Conservation (phyloP, 2,329 filamentous ascomycete genomes). For the Alternaria longipes region DNA sequence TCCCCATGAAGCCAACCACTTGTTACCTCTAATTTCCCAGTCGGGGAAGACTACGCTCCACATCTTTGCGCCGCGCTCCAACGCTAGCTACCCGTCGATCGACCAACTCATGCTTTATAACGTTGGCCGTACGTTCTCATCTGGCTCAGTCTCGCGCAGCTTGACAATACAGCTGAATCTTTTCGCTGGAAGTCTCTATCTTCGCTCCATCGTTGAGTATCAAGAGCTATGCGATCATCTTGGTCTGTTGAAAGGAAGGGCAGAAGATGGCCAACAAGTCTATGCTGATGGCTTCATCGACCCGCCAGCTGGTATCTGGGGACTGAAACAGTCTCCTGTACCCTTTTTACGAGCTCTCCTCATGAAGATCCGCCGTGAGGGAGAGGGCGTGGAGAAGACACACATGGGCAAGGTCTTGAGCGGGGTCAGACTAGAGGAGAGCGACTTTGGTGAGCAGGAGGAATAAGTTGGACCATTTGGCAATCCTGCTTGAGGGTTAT, state of each 20-base stretch:
- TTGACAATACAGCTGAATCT: constrained; percentile 66
- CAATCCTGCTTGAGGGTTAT: not conserved
- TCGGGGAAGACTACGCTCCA: constrained; percentile 56
- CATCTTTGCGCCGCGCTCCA: constrained; percentile 62
- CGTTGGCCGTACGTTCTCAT: constrained; percentile 32
- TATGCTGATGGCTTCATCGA: constrained; percentile 49
- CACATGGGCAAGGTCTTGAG: constrained; percentile 56
- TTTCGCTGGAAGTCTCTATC: constrained; percentile 74
- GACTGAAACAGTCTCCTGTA: constrained; percentile 54
- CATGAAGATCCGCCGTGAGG: constrained; percentile 43
- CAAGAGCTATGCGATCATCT: constrained; percentile 61
- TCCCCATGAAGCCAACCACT: constrained; percentile 66
- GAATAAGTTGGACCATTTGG: not conserved
- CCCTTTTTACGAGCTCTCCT: constrained; percentile 53
- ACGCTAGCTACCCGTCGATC: constrained; percentile 47
- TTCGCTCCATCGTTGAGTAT: constrained; percentile 66
- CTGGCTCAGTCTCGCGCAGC: constrained; percentile 23
- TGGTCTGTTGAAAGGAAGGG: constrained; percentile 54
- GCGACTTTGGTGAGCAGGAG: constrained; percentile 36
- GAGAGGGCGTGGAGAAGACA: constrained; percentile 54
- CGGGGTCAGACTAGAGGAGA: constrained; percentile 47
- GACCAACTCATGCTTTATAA: constrained; percentile 60
- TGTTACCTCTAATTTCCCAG: constrained; percentile 55
- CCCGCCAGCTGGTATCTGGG: constrained; percentile 37
- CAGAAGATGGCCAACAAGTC: constrained; percentile 34